phyloP scores from a whole-genome alignment of 176 grass and related monocot genomes.

The Metroxylon sagu region DNA sequence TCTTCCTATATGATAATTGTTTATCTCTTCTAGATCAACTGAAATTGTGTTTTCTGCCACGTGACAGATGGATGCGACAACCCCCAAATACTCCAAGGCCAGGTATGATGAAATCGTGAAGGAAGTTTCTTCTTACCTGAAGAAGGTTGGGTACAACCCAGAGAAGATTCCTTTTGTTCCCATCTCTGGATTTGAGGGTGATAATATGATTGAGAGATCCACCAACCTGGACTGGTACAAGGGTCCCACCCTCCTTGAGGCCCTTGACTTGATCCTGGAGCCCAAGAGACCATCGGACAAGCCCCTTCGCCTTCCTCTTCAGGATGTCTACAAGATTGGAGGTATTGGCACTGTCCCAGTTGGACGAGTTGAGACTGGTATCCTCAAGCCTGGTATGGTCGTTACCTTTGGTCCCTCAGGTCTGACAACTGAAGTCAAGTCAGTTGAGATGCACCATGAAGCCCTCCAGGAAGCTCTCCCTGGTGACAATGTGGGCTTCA shows the following conservation, averaged over 20 bases:
- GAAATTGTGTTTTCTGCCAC: too few relatives aligned
- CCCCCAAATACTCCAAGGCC: conserved; percentile 65
- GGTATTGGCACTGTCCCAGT: conserved; percentile 83
- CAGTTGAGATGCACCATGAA: conserved; percentile 95
- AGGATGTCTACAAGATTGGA: conserved; percentile 96
- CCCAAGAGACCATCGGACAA: conserved; percentile 89
- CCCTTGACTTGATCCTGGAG: conserved; percentile 67
- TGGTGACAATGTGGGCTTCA: conserved; percentile 75
- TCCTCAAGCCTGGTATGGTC: conserved; percentile 77
- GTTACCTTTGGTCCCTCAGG: conserved; percentile 72
- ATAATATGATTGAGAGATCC: conserved; percentile 87
- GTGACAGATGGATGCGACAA: conserved; percentile 70
- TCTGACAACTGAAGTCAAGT: conserved; percentile 81
- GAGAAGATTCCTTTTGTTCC: conserved; percentile 70
- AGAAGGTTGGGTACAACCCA: conserved; percentile 81
- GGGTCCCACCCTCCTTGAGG: conserved; percentile 73
- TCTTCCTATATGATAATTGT: too few relatives aligned
- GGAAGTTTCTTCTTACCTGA: conserved; percentile 67
- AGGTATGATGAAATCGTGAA: conserved; percentile 80
- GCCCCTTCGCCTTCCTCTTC: conserved; percentile 83
- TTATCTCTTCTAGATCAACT: too few relatives aligned
- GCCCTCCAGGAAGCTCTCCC: conserved; percentile 63
- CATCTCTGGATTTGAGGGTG: conserved; percentile 76
- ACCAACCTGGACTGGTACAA: conserved; percentile 89
- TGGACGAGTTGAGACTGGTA: conserved; percentile 70